A percentile compares a stretch with the other conserved stretches of the same genome.
Conservation (phyloP, 2,329 filamentous ascomycete genomes). For the Claviceps pazoutovae region DNA sequence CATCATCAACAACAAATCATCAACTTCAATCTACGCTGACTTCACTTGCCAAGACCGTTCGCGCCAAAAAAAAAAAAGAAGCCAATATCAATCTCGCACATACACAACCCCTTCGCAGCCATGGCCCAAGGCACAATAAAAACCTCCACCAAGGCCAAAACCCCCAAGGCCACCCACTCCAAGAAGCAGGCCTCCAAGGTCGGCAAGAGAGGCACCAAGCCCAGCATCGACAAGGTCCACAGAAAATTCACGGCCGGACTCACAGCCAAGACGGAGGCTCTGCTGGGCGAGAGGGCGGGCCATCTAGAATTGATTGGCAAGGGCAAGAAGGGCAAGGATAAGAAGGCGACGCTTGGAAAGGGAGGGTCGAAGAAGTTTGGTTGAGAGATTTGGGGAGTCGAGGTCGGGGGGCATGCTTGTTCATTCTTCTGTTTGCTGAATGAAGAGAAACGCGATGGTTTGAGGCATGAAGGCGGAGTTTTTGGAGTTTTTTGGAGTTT, state of each 20-base stretch:
- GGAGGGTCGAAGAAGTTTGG: conserved; percentile 42
- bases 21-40: not conserved
- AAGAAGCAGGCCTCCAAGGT: conserved; percentile 31
- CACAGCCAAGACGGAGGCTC: conserved; percentile 38
- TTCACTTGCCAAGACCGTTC: not conserved
- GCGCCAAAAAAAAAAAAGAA: not conserved
- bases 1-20: not conserved
- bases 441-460: no score
- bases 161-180: conserved; percentile 26
- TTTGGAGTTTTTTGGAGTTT: no score
- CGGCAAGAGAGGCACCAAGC: conserved; percentile 33
- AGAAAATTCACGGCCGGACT: conserved; percentile 42
- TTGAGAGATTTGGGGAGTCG: not conserved
- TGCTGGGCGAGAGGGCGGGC: conserved; percentile 44
- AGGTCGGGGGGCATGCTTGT: not conserved
- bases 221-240: conserved; percentile 37
- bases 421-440: no score
- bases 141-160: conserved; percentile 26
- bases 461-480: no score
- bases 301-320: conserved; percentile 46
- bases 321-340: conserved; percentile 32
- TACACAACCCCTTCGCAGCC: not conserved
- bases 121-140: conserved; percentile 45
- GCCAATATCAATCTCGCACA: no score
- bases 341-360: conserved; percentile 25